These are phyloP conservation scores for Paralagenidium karlingii DNA, from an alignment of 352 stramenopile genomes.

Conservation along the genomic window DNA sequence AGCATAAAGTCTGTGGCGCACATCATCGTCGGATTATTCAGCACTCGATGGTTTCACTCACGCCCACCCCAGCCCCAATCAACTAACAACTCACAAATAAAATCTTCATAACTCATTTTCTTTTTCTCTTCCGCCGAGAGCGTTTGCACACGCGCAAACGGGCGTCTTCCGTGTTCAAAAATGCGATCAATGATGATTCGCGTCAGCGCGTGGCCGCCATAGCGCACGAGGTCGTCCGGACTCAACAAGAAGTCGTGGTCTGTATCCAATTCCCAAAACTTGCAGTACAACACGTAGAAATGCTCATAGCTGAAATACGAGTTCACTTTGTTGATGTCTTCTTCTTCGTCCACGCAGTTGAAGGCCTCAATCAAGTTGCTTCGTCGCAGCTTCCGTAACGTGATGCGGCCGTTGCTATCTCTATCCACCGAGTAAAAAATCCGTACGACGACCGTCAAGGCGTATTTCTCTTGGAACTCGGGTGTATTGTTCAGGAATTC, in stretches of 20 bases:
- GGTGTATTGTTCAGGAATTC: constrained; percentile 95
- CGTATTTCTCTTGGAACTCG: constrained; percentile 99
- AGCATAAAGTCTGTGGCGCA: constrained; percentile 93
- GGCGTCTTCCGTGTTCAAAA: constrained; percentile 67
- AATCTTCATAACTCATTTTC: constrained; percentile 86
- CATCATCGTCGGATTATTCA: background rate
- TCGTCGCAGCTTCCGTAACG: constrained; percentile 86
- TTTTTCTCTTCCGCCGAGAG: constrained; percentile 74
- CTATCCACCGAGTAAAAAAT: constrained; percentile 93
- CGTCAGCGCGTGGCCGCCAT: constrained; percentile 72
- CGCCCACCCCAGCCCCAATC: no score
- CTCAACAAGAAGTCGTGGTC: constrained; percentile 81
- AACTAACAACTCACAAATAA: constrained; percentile 75
- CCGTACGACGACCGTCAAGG: constrained; percentile 91
- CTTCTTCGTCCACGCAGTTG: constrained; percentile 95
- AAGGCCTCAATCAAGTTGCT: constrained; percentile 94
- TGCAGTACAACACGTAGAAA: constrained; percentile 99
- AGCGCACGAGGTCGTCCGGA: constrained; percentile 72
- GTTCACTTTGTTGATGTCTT: constrained; percentile 99
- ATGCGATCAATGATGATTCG: constrained; percentile 82
- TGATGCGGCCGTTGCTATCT: constrained; percentile 92
- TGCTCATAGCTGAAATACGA: constrained; percentile 98
- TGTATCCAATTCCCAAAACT: constrained; percentile 99
- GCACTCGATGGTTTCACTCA: background rate
- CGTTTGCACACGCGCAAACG: constrained; percentile 69